Evolutionary conservation across 768 basidiomycete species (phyloP).

Genomic region (Scleroderma citrinum): DNA sequence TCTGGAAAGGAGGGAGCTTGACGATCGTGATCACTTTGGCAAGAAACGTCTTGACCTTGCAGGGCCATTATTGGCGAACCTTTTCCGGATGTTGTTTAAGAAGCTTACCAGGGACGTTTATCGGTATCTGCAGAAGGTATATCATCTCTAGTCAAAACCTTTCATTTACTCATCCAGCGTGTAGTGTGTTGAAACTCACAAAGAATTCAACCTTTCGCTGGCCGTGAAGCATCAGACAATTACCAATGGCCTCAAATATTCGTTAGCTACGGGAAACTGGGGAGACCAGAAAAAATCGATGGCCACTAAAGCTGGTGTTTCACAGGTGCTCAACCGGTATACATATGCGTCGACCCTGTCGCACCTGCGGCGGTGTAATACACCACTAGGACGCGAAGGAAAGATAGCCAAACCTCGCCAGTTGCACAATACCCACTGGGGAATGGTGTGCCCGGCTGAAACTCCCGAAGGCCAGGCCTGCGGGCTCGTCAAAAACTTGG

Average conservation of each 20-base stretch:
- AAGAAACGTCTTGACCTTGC: slow-evolving; percentile 97
- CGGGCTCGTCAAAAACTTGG: slow-evolving; percentile 97
- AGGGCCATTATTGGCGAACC: slow-evolving; percentile 90
- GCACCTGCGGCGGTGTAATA: slow-evolving; percentile 96
- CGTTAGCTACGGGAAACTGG: slow-evolving; percentile 98
- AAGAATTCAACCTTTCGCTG: slow-evolving; percentile 85
- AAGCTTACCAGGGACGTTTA: slow-evolving; percentile 97
- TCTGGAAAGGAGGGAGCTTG: slow-evolving; percentile 88
- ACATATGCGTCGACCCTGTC: slow-evolving; percentile 98
- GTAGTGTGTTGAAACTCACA: slow-evolving; percentile 94
- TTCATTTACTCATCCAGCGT: slow-evolving; percentile 5
- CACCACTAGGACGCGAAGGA: slow-evolving; percentile 94
- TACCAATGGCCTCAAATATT: slow-evolving; percentile 97
- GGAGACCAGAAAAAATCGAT: slow-evolving; percentile 98
- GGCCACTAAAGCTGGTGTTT: slow-evolving; percentile 97
- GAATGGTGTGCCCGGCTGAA: slow-evolving; percentile 99
- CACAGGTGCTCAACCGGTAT: slow-evolving; percentile 97
- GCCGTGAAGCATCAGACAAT: slow-evolving; percentile 97
- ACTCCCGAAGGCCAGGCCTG: slow-evolving; percentile 99
- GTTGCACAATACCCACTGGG: slow-evolving; percentile 99
- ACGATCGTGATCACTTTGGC: slow-evolving; percentile 99
- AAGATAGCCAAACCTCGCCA: slow-evolving; percentile 99
- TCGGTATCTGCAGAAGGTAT: slow-evolving; percentile 92
- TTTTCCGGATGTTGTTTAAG: slow-evolving; percentile 96
- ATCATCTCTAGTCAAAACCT: slow-evolving; percentile 2